Percentiles rank a stretch among this genome's conserved stretches.
phyloP scores from a whole-genome alignment of 148 eudicot species.

The Rhododendron henanense region DNA sequence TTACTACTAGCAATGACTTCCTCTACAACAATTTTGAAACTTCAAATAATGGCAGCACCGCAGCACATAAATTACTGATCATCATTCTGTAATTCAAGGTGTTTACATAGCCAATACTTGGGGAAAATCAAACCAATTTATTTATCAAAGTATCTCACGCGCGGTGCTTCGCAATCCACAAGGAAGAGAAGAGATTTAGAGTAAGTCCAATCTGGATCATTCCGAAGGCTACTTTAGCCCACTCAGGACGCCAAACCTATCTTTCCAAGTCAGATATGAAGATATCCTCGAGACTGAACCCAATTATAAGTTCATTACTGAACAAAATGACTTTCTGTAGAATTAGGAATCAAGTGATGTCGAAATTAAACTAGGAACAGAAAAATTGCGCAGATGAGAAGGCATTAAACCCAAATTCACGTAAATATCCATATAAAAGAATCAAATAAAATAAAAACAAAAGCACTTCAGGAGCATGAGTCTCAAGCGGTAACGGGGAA shows the following conservation, averaged over 20 bases:
- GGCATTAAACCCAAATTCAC: not conserved
- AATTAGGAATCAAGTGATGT: not conserved
- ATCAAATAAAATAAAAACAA: not conserved
- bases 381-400: not conserved
- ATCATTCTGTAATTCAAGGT: not conserved
- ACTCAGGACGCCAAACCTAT: not conserved
- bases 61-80: not conserved
- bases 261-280: not conserved
- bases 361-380: not conserved
- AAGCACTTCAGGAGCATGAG: not conserved
- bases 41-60: not conserved
- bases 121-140: not conserved
- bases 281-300: not conserved
- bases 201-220: not conserved
- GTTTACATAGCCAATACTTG: not conserved
- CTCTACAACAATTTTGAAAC: not conserved
- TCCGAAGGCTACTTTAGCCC: not conserved
- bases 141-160: not conserved
- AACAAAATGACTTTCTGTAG: not conserved
- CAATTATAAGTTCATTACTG: not conserved
- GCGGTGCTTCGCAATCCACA: not conserved
- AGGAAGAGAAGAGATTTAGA: not conserved
- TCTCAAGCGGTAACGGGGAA: too few species aligned
- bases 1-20: too few species aligned
- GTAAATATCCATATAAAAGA: not conserved